Base-by-base conservation (phyloP, 2,329 filamentous ascomycete genomes). In the Pseudocercospora vitis region DNA sequence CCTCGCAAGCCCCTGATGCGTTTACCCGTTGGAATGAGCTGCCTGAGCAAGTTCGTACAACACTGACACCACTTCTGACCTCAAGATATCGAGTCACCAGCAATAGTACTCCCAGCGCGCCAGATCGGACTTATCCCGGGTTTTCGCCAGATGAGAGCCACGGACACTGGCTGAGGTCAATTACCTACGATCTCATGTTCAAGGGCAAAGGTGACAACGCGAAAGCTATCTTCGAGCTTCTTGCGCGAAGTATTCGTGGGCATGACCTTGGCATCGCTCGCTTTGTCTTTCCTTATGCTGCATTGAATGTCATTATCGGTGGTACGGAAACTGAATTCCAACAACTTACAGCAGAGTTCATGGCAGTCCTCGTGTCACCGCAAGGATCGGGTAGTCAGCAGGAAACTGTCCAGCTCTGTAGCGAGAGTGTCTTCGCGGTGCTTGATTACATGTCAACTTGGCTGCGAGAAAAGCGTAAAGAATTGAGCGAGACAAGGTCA, bases 391-490 rank as follows among this genome's bases (percentile, higher is more conserved):
- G 76, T 21, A 70, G 73, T 14, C 81, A 88, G 61, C 81, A 81
- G 46, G 89, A 96, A 61, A 86, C 89, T 47, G 81, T 90, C 65
- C 89, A 92, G 65, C 78, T 88, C 48, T 96, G 88, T 68, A 96
- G 89, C 65, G 91, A 97, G 88, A 90, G 88, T 52, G 86, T 96
- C 1, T 99, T 99, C 69, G 83, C 87, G 42, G 83, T 95, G 3
- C 79, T 99, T 0, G 95, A 99, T 70, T 97, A 99, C 69, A 82
- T 92, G 56, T 91, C 90, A 66, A 82, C 87, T 59, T 99, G 92
- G 91, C 76, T 95, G 19, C 90, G 96, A 64, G 83, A 86, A 50
- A 95, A 89, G 69, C 82, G 83, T 70, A 78, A 80, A 70, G 57
- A 67, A 52, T 62, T 78, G 1, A 63, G 68, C 4, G 73, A 75